Evolutionary conservation across 768 basidiomycete genomes (phyloP).

Genomic region (Cystofilobasidium macerans): DNA sequence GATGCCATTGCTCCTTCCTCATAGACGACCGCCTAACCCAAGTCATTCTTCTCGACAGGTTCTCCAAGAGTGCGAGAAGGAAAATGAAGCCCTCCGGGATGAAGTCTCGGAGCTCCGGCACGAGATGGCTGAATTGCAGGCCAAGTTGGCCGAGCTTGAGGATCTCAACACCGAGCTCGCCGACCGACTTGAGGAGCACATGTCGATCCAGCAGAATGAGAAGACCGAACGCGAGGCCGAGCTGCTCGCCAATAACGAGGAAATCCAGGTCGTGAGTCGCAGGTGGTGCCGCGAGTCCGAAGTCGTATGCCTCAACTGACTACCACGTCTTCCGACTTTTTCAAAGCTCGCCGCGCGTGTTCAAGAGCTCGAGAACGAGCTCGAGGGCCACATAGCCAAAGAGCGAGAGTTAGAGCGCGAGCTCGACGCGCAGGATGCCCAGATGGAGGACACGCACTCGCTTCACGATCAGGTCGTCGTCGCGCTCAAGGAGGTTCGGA

Average conservation of each 20-base stretch:
- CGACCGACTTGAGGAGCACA: constrained; percentile 23
- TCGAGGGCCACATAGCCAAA: constrained; percentile 45
- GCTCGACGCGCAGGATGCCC: constrained; percentile 38
- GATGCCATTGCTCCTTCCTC: too few relatives aligned
- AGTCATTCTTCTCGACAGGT: constrained; percentile 24
- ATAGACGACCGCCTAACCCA: neutral
- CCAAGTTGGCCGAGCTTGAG: constrained; percentile 25
- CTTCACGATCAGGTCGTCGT: constrained; percentile 60
- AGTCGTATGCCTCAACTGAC: neutral
- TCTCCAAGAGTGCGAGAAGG: constrained; percentile 58
- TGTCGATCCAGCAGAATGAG: constrained; percentile 59
- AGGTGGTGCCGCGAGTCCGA: too few relatives aligned
- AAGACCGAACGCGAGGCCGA: constrained; percentile 69
- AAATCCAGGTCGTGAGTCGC: constrained; percentile 61
- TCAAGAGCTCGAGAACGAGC: constrained; percentile 75
- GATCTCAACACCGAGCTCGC: constrained; percentile 15
- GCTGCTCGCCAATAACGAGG: constrained; percentile 57
- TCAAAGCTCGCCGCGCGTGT: constrained; percentile 52
- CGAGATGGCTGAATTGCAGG: constrained; percentile 16
- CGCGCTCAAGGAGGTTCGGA: constrained; percentile 65
- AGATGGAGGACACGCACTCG: constrained; percentile 48
- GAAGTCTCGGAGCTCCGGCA: constrained; percentile 62
- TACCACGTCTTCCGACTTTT: neutral
- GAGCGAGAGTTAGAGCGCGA: constrained; percentile 48
- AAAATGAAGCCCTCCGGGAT: constrained; percentile 62